Evolutionary conservation across 768 basidiomycete genomes (phyloP), one percentile per base, ranked within the genome.

Genomic region (Sporobolomyces pararoseus): DNA sequence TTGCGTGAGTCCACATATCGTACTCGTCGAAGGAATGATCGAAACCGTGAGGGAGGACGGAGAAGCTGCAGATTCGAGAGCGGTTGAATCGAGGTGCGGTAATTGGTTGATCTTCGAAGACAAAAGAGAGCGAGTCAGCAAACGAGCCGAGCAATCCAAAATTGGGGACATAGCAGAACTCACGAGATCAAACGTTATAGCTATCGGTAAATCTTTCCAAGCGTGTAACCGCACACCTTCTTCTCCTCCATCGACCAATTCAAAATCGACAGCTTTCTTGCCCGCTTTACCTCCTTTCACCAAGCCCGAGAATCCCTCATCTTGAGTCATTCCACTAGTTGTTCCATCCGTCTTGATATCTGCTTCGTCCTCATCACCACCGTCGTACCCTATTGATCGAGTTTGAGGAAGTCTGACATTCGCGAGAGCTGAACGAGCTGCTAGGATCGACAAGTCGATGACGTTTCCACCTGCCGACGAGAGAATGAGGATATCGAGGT

Each of bases 391-490:
- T 0, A 92, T 84, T 4, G 82, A 81, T 44, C 85, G 82, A 55
- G 91, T 94, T 35, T 84, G 80, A 9, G 91, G 91, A 0, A 93
- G 87, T 63, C 85, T 87, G 21, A 89, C 87, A 66, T 90, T 89
- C 84, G 88, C 90, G 19, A 94, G 79, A 0, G 89, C 90, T 1
- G 88, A 87, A 19, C 88, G 84, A 2, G 87, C 85, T 0, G 88
- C 89, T 80, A 92, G 83, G 80, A 92, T 88, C 2, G 92, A 78
- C 39, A 86, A 88, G 72, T 94, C 91, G 66, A 85, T 83, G 29
- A 70, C 44, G 68, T 74, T 74, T 27, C 72, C 72, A 57, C 59
- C 68, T 10, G 52, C 14, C 4, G 72, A 88, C 2, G 86, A 82
- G 34, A 90, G 83, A 34, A 92, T 83, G 19, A 89, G 82, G n/a